Base-by-base conservation (phyloP, 306 rosid species). In the Styphnolobium japonicum region DNA sequence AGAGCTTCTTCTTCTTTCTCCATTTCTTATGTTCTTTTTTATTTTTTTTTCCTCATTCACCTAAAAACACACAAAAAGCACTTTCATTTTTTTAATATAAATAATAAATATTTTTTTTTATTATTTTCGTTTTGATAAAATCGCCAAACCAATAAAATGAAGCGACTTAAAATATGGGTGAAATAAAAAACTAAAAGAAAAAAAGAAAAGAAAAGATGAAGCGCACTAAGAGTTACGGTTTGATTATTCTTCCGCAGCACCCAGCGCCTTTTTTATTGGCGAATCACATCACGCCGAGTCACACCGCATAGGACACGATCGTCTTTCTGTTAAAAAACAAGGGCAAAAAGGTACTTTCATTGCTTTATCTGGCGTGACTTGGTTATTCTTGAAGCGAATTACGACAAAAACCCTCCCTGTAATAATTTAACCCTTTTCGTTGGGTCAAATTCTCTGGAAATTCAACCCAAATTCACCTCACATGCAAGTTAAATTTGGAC, bases 381-480 rank as follows among this genome's bases (percentile, higher is more conserved):
- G 77, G 80, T 27, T 40, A 39, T 66, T 37, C 72, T 48, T 10
- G n/a, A 36, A 11, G 11, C 57, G 45, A 45, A 66, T 57, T 21
- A 67, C 85, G 85, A 81, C 81, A 81, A 63, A 63, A 65, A 46
- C 51, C 16, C 67, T 74, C 42, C 56, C 57, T 34, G 46, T 45
- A 43, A 36, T 67, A 56, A 55, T 81, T 71, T 64, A 55, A 81
- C 70, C 31, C 69, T 43, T 75, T 81, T 43, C 9, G 69, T 76
- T 72, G 15, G 81, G 81, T 91, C 86, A 89, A 88, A 91, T 89
- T 87, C 63, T 79, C 77, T 79, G 61, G 80, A 86, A 87, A 89
- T 91, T 86, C 89, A 86, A 78, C 82, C 81, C 80, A 91, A 91
- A 91, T 91, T 86, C 92, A 79, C 75, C 83, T 49, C 48, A 84